Conservation (phyloP, 2,329 filamentous ascomycete species). For the Epichloe gansuensis region DNA sequence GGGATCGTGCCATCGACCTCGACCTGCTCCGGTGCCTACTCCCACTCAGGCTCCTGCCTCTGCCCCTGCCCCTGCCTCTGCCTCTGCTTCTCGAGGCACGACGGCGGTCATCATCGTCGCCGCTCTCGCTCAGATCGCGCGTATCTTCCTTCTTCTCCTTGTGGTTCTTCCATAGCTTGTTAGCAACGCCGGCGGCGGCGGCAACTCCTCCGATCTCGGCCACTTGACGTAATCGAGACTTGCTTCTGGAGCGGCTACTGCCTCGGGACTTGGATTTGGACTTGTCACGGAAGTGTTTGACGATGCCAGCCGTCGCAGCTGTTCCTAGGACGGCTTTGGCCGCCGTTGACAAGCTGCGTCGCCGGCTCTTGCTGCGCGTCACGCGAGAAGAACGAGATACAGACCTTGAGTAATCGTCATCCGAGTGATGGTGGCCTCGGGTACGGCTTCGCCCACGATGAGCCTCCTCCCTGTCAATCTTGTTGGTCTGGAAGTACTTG, state of each 20-base stretch:
- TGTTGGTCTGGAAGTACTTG: slow-evolving; percentile 49
- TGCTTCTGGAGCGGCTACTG: slow-evolving; percentile 27
- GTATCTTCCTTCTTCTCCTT: slow-evolving; percentile 46
- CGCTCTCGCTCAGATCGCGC: slow-evolving; percentile 17
- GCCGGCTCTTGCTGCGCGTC: slow-evolving; percentile 28
- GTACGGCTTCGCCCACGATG: slow-evolving; percentile 42
- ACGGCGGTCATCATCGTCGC: slow-evolving; percentile 25
- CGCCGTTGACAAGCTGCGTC: slow-evolving; percentile 32
- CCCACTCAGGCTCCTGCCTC: slow-evolving; percentile 15
- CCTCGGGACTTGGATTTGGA: slow-evolving; percentile 24
- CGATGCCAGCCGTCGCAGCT: slow-evolving; percentile 43
- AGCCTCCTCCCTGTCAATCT: slow-evolving; percentile 45
- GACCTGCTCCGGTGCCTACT: slow-evolving; percentile 26
- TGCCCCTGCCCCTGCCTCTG: slow-evolving; percentile 15
- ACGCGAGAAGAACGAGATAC: slow-evolving; percentile 23
- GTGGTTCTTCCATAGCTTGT: slow-evolving; percentile 47
- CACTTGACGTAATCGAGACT: slow-evolving; percentile 36
- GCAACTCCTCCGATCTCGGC: slow-evolving; percentile 50
- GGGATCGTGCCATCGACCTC: slow-evolving; percentile 39
- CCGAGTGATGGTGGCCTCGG: slow-evolving; percentile 28
- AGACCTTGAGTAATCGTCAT: slow-evolving; percentile 29
- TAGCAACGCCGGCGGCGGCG: slow-evolving; percentile 45
- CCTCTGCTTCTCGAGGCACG: slow-evolving; percentile 18
- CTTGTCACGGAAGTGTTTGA: slow-evolving; percentile 43
- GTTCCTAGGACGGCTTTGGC: slow-evolving; percentile 47